Evolutionary conservation across 2,329 filamentous ascomycete species (phyloP).

Genomic region (Nemania diffusa): DNA sequence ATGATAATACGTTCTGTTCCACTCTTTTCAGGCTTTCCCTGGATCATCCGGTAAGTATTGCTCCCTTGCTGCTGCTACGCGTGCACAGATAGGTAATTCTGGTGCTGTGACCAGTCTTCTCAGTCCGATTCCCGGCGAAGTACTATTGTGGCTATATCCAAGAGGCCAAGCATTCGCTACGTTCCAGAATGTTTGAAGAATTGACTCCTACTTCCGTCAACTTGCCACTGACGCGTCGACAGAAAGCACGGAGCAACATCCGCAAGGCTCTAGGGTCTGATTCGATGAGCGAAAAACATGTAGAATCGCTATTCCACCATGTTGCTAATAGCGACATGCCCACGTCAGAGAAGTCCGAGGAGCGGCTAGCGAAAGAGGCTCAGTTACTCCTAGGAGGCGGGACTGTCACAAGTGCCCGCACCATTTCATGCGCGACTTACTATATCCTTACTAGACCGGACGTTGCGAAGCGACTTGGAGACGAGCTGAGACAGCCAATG

Average conservation of each 20-base stretch:
- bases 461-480: constrained; percentile 33
- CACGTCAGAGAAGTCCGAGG: constrained; percentile 41
- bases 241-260: constrained; percentile 39
- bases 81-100: not conserved
- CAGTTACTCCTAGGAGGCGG: constrained; percentile 46
- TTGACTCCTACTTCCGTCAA: not conserved
- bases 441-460: constrained; percentile 39
- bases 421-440: constrained; percentile 37
- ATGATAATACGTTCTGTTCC: constrained; percentile 41
- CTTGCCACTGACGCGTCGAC: constrained; percentile 7
- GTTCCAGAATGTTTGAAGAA: constrained; percentile 26
- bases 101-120: constrained; percentile 25
- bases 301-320: constrained; percentile 45
- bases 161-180: constrained; percentile 30
- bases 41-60: constrained; percentile 35
- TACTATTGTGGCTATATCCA: constrained; percentile 29
- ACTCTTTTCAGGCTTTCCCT: constrained; percentile 39
- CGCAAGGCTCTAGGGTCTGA: constrained; percentile 31
- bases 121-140: constrained; percentile 31
- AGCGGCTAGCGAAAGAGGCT: constrained; percentile 44
- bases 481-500: constrained; percentile 44
- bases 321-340: constrained; percentile 47
- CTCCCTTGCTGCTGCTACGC: not conserved
- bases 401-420: constrained; percentile 47
- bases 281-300: constrained; percentile 26